Conservation (phyloP, 306 rosid genomes). For the Hippophae rhamnoides region DNA sequence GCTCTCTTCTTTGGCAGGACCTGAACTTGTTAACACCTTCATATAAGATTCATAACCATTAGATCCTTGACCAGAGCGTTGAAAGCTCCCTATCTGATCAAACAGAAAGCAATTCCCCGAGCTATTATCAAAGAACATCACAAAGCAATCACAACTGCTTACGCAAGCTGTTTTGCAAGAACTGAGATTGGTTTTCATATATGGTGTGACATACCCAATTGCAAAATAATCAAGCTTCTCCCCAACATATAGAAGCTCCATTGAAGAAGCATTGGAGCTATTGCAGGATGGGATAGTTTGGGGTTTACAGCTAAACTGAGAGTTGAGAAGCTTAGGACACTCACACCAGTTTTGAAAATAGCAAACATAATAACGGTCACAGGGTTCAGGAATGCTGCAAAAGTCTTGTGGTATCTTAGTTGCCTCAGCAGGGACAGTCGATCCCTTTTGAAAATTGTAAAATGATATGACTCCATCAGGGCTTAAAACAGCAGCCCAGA, state of each 20-base stretch:
- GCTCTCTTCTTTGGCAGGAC: constrained; percentile 17
- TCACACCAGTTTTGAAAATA: constrained; percentile 34
- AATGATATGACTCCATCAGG: constrained; percentile 57
- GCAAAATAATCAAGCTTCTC: constrained; percentile 58
- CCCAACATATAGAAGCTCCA: constrained; percentile 41
- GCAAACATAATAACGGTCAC: constrained; percentile 59
- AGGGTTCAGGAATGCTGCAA: constrained; percentile 66
- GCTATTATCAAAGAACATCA: constrained; percentile 60
- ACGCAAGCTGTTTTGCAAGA: constrained; percentile 55
- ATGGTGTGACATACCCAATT: constrained; percentile 43
- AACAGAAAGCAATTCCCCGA: constrained; percentile 61
- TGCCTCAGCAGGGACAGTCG: constrained; percentile 18
- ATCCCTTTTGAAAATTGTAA: constrained; percentile 31
- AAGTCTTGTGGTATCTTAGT: constrained; percentile 47
- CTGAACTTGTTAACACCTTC: constrained; percentile 38
- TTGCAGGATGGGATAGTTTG: constrained; percentile 55
- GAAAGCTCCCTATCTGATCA: constrained; percentile 63
- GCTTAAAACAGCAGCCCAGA: constrained; percentile 73
- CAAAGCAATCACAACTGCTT: constrained; percentile 67
- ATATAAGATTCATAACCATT: constrained; percentile 50
- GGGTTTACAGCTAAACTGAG: constrained; percentile 41
- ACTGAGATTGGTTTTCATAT: constrained; percentile 41
- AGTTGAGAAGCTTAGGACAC: constrained; percentile 52
- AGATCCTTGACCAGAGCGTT: constrained; percentile 29
- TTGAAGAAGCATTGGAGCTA: constrained; percentile 1